Evolutionary conservation across 2,329 filamentous ascomycete species (phyloP).

Genomic region (Pseudocercospora crystallina): DNA sequence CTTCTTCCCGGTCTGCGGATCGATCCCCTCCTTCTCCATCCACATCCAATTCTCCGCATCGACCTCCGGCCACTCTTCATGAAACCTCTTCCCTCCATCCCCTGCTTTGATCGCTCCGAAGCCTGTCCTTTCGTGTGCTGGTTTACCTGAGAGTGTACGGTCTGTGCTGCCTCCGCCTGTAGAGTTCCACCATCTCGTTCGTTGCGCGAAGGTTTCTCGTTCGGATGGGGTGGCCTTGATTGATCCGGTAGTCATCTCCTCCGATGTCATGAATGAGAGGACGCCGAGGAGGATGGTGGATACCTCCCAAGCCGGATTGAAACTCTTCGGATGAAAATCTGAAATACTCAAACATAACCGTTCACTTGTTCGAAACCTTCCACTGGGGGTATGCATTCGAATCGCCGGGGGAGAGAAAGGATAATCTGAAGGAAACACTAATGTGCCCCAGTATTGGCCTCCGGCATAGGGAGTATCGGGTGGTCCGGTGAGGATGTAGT

Average conservation of each 20-base stretch:
- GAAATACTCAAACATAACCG: slow-evolving; percentile 92
- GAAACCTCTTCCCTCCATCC: slow-evolving; percentile 89
- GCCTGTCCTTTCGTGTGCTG: slow-evolving; percentile 56
- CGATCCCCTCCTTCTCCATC: slow-evolving; percentile 82
- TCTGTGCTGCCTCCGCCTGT: slow-evolving; percentile 79
- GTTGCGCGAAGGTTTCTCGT: slow-evolving; percentile 71
- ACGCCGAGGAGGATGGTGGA: slow-evolving; percentile 93
- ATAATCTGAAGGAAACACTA: slow-evolving; percentile 94
- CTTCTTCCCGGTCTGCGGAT: slow-evolving; percentile 67
- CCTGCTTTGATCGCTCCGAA: slow-evolving; percentile 81
- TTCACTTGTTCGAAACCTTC: slow-evolving; percentile 89
- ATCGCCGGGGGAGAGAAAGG: slow-evolving; percentile 96
- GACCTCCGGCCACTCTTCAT: slow-evolving; percentile 82
- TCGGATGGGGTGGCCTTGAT: slow-evolving; percentile 75
- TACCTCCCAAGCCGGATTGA: slow-evolving; percentile 98
- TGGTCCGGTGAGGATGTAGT: slow-evolving; percentile 80
- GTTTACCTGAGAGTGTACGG: slow-evolving; percentile 38
- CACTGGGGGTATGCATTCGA: slow-evolving; percentile 96
- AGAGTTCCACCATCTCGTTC: slow-evolving; percentile 93
- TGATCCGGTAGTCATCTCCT: slow-evolving; percentile 96
- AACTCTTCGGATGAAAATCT: slow-evolving; percentile 96
- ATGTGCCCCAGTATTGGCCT: slow-evolving; percentile 97
- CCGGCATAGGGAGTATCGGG: slow-evolving; percentile 90
- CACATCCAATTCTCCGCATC: slow-evolving; percentile 88
- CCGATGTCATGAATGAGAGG: slow-evolving; percentile 95